Evolutionary conservation across 306 rosid species (phyloP), one percentile per base, ranked within the genome.

Genomic region (Lupinus albus): DNA sequence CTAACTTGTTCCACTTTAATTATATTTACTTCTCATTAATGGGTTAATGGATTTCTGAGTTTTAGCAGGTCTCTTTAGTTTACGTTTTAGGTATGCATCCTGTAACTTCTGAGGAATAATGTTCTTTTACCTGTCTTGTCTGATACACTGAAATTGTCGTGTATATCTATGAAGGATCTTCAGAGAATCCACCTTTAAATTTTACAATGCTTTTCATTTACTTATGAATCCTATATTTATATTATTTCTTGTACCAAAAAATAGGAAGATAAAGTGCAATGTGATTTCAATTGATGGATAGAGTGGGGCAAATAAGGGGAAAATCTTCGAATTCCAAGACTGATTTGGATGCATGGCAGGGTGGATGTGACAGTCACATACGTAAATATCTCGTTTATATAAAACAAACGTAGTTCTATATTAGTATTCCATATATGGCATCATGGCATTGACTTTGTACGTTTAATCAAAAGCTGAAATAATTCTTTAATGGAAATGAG

Each of bases 371-470:
- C 14, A 7, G 13, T 45, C 12, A 28, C n/a, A 28, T 13, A 39
- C 1, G 2, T 39, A 2, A 8, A 4, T 6, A 1, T 33, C 7
- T 33, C 7, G 7, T 33, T 33, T 33, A 33, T 25, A 25, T 0
- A 25, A 25, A 25, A 3, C 25, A 25, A 25, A 25, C 4, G 30
- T 25, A 25, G 30, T 4, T 25, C 30, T 25, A 25, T 25, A 25
- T 25, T 25, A 25, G 30, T 1, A 25, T 25, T 25, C 4, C 30
- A 25, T 25, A 25, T 4, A 25, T 25, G 32, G 39, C 28, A 73
- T 65, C 12, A 66, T 35, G 38, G 46, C 32, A 36, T 65, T 51
- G 71, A 72, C 71, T 55, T 80, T 60, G 67, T 18, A 53, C 49
- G 61, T 8, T 39, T 61, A 8, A 35, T 61, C 11, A 35, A 56